Percentiles rank a stretch among this genome's conserved stretches.
Evolutionary conservation across 139 green algal genomes (phyloP).

Genomic region (Chlorella sp.): DNA sequence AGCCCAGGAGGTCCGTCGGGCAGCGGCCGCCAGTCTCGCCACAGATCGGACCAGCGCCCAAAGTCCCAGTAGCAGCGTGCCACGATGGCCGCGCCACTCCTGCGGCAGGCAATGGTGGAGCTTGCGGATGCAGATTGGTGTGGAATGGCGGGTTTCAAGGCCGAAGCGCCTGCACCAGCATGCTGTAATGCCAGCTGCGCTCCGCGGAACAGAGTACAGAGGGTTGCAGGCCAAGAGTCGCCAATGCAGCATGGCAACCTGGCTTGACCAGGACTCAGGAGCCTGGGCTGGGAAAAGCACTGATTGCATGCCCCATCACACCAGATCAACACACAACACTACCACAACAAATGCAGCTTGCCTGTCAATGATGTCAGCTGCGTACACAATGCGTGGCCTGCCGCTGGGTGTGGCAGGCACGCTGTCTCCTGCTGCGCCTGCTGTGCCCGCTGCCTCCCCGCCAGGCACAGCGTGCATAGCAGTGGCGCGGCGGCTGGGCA

Average conservation of each 20-base stretch:
- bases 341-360: neutral
- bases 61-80: constrained; percentile 83
- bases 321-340: too few relatives aligned
- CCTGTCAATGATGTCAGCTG: constrained; percentile 27
- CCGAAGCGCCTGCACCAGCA: too few relatives aligned
- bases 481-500: neutral
- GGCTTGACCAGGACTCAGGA: too few relatives aligned
- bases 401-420: neutral
- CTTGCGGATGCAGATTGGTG: too few relatives aligned
- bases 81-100: constrained; percentile 43
- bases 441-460: neutral
- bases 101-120: too few relatives aligned
- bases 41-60: constrained; percentile 81
- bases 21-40: constrained; percentile 63
- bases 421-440: constrained; percentile 1
- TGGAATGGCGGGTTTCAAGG: too few relatives aligned
- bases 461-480: neutral
- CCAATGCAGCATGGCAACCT: too few relatives aligned
- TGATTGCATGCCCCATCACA: too few relatives aligned
- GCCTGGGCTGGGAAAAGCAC: too few relatives aligned
- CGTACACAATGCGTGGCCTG: neutral
- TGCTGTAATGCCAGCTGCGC: too few relatives aligned
- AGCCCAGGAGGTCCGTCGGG: constrained; percentile 40
- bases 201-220: too few relatives aligned
- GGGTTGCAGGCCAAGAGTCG: too few relatives aligned